Evolutionary conservation across 495 filamentous ascomycete species (phyloP).

Genomic region (Parachaetomium inaequale): DNA sequence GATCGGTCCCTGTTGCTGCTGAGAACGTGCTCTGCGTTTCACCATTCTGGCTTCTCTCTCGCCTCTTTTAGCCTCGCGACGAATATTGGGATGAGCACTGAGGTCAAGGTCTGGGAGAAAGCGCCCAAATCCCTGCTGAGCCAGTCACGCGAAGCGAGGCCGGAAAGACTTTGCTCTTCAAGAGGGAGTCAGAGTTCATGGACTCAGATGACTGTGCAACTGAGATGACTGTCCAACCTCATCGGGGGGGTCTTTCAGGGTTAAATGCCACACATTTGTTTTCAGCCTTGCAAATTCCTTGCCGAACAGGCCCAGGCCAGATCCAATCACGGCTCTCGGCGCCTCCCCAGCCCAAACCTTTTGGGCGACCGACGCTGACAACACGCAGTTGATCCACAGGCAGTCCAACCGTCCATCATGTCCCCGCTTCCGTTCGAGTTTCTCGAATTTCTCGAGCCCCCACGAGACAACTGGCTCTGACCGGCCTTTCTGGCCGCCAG

Average conservation of each 20-base stretch:
- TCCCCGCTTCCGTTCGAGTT: slow-evolving; percentile 3
- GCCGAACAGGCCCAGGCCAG: not conserved
- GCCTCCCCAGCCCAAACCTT: slow-evolving; percentile 2
- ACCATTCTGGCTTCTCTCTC: not conserved
- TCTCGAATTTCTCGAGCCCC: not conserved
- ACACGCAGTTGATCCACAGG: too few relatives aligned
- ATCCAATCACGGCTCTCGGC: not conserved
- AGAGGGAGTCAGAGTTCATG: too few relatives aligned
- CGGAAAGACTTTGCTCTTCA: too few relatives aligned
- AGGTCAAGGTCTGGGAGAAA: not conserved
- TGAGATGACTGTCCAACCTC: too few relatives aligned
- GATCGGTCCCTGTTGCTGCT: not conserved
- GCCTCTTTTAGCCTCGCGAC: not conserved
- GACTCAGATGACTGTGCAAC: too few relatives aligned
- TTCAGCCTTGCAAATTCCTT: slow-evolving; percentile 4
- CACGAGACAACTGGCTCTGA: not conserved
- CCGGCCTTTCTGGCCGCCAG: not conserved
- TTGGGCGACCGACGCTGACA: slow-evolving; percentile 9
- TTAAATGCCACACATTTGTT: not conserved
- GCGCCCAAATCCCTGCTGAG: too few relatives aligned
- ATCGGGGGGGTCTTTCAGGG: not conserved
- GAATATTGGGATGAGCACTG: not conserved
- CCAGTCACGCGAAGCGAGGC: too few relatives aligned
- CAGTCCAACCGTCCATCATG: not conserved
- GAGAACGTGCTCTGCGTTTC: not conserved